A percentile compares a stretch with the other conserved stretches of the same genome.
These are phyloP conservation scores for Nakazawaea ishiwadae DNA, from an alignment of 805 yeast genomes.

Conservation along the genomic window DNA sequence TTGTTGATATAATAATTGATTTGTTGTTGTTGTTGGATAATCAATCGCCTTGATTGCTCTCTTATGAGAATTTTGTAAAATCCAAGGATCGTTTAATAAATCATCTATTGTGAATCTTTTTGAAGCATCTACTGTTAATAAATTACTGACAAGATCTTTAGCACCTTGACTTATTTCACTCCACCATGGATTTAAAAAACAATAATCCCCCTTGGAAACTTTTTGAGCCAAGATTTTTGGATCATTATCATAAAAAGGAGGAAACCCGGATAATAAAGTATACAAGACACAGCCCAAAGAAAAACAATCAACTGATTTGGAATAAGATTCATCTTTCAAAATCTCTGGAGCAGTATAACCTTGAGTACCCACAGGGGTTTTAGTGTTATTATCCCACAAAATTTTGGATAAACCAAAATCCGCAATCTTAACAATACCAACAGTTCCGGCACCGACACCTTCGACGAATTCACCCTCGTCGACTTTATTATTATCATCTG, in stretches of 20 bases:
- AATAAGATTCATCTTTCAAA: conserved; percentile 52
- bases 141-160: conserved; percentile 58
- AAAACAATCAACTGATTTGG: conserved; percentile 70
- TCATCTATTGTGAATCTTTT: conserved; percentile 66
- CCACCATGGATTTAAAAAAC: conserved; percentile 85
- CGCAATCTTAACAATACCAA: conserved; percentile 61
- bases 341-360: conserved; percentile 77
- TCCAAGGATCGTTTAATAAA: conserved; percentile 70
- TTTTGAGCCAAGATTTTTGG: conserved; percentile 57
- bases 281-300: conserved; percentile 68
- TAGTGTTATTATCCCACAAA: conserved; percentile 44
- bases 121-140: conserved; percentile 66
- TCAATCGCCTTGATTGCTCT: conserved; percentile 18
- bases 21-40: conserved; percentile 26
- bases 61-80: conserved; percentile 16
- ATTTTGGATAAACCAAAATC: conserved; percentile 69
- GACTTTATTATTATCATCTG: conserved; percentile 54
- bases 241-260: conserved; percentile 74
- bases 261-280: conserved; percentile 67
- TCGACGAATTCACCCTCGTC: conserved; percentile 58
- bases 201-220: conserved; percentile 66
- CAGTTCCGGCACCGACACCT: conserved; percentile 57
- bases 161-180: conserved; percentile 74
- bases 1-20: conserved; percentile 21
- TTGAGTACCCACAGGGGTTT: conserved; percentile 74